A percentile compares a stretch with the other conserved stretches of the same genome.
These are phyloP conservation scores for Solanum sejunctum DNA, from an alignment of 257 asterid genomes.

Conservation along the genomic window DNA sequence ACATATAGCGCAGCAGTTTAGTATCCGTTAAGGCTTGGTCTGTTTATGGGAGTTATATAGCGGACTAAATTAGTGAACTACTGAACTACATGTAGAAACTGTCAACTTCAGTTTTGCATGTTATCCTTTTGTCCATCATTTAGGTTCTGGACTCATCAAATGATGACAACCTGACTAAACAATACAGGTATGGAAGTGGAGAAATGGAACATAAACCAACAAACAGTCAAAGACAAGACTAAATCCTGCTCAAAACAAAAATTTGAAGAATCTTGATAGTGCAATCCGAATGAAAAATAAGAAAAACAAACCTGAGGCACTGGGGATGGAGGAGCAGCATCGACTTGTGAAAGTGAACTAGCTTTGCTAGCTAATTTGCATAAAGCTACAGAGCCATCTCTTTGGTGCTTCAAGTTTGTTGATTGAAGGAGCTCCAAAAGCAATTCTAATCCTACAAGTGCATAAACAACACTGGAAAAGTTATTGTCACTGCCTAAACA, in stretches of 20 bases:
- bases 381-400: slow-evolving; percentile 71
- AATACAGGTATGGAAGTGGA: neutral
- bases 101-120: too few species aligned
- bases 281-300: neutral
- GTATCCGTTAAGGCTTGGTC: neutral
- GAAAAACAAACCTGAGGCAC: slow-evolving; percentile 57
- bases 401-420: slow-evolving; percentile 45
- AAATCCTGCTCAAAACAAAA: neutral
- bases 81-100: too few species aligned
- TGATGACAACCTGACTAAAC: neutral
- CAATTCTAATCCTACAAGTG: slow-evolving; percentile 53
- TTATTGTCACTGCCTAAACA: neutral
- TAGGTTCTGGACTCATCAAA: too few species aligned
- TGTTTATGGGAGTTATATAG: neutral
- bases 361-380: slow-evolving; percentile 76
- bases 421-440: slow-evolving; percentile 87
- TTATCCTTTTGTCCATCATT: too few species aligned
- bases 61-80: neutral
- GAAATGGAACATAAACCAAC: neutral
- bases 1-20: neutral
- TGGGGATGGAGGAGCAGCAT: slow-evolving; percentile 99
- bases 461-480: neutral
- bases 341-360: slow-evolving; percentile 65
- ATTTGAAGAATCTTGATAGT: neutral
- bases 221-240: neutral